Conservation (phyloP, 2,329 filamentous ascomycete genomes). For the Arthrobotrys entomopaga region DNA sequence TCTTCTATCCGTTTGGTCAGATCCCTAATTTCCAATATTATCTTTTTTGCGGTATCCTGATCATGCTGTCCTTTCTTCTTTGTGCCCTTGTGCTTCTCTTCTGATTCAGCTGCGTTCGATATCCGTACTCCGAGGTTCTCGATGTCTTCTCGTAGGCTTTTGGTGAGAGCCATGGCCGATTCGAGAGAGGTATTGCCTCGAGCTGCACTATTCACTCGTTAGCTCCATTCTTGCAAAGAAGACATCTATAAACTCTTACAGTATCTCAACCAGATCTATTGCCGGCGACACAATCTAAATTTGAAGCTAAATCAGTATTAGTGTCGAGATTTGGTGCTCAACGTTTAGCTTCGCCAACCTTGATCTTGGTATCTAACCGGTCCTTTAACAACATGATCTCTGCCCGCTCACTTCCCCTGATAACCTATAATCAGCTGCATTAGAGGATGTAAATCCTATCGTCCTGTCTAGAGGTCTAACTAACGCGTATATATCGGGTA, state of each 20-base stretch:
- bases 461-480: constrained; percentile 17
- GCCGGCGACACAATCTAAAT: constrained; percentile 83
- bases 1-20: constrained; percentile 85
- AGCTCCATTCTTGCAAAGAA: not conserved
- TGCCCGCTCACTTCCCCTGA: constrained; percentile 76
- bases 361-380: constrained; percentile 84
- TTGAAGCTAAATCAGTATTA: constrained; percentile 32
- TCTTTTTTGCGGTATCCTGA: constrained; percentile 73
- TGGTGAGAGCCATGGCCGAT: constrained; percentile 83
- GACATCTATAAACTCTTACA: constrained; percentile 66
- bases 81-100: constrained; percentile 67
- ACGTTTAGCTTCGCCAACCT: constrained; percentile 57
- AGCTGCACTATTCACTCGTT: constrained; percentile 67
- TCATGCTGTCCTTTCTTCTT: constrained; percentile 68
- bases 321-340: constrained; percentile 3
- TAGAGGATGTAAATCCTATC: constrained; percentile 11
- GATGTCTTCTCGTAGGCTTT: constrained; percentile 83
- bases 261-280: constrained; percentile 91
- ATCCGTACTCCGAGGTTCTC: constrained; percentile 80
- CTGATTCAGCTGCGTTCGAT: constrained; percentile 71
- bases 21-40: constrained; percentile 78
- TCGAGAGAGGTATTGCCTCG: constrained; percentile 83
- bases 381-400: constrained; percentile 78
- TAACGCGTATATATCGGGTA: constrained; percentile 58
- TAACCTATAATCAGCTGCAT: constrained; percentile 64